Evolutionary conservation across 257 asterid genomes (phyloP).

Genomic region (Penstemon barbatus): DNA sequence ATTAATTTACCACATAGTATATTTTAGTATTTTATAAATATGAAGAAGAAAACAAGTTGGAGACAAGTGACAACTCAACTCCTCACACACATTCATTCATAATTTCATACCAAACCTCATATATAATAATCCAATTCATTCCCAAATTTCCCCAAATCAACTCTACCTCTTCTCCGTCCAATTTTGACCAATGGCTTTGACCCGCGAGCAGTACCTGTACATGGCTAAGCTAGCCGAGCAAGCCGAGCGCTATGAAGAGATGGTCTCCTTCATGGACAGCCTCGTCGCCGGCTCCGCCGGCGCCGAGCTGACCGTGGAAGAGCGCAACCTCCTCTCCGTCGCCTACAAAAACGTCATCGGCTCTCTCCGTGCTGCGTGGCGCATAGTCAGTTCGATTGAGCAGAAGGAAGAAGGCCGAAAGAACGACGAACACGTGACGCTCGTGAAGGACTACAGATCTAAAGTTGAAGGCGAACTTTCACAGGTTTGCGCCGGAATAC

Average conservation of each 20-base stretch:
- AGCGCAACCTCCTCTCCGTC: constrained; percentile 70
- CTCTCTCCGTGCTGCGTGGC: constrained; percentile 78
- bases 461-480: constrained; percentile 60
- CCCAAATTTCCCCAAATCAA: not conserved
- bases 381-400: constrained; percentile 64
- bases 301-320: constrained; percentile 63
- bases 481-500: constrained; percentile 58
- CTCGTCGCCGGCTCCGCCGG: constrained; percentile 45
- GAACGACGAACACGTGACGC: constrained; percentile 67
- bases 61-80: no score
- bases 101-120: no score
- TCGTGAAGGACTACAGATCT: constrained; percentile 72
- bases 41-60: no score
- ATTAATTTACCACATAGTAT: no score
- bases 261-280: constrained; percentile 73
- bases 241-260: constrained; percentile 76
- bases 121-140: no score
- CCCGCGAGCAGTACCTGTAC: constrained; percentile 68
- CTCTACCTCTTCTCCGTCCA: not conserved
- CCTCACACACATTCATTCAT: no score
- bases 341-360: constrained; percentile 80
- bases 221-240: constrained; percentile 74
- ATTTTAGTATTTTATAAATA: no score
- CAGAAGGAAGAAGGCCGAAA: constrained; percentile 72
- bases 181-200: constrained; percentile 35